Evolutionary conservation across 768 basidiomycete species (phyloP), one percentile per base, ranked within the genome.

Genomic region (Macrolepiota fuliginosa): DNA sequence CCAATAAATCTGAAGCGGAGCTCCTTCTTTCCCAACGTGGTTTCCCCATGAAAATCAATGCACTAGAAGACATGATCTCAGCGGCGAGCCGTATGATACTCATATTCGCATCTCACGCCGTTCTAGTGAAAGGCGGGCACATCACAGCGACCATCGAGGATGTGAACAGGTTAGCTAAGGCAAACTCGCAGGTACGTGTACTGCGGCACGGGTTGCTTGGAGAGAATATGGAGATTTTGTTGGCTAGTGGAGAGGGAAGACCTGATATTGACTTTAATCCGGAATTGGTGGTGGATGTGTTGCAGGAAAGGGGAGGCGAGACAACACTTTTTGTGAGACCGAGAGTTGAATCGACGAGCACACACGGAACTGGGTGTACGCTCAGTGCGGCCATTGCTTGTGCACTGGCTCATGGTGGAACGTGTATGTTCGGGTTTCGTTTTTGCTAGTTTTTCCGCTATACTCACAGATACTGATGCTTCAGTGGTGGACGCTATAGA

Each of bases 331-430:
- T 86, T 62, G 77, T 84, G 19, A 80, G 84, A 6, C 87, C 89
- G 1, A 76, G 83, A 13, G 74, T 93, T 22, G 77, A 87, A 13
- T 86, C 90, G 5, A 81, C 74, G 36, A 92, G 80, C 65, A 97
- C 94, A 0, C 95, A 96, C 69, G 95, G 95, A 1, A 97, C 95
- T 0, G 95, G 94, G 1, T 97, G 94, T 71, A 97, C 95, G 0
- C 77, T 97, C n/a, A 89, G 87, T 50, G 87, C 94, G 0, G 91
- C 93, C 0, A 81, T 96, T 17, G 88, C 88, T 1, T 86, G 85
- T 58, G 79, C 79, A 4, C 75, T 95, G 15, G 89, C 84, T 2
- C 77, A 75, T 49, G 86, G 84, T 54, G 64, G n/a, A 62, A 78
- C 81, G 54, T 69, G 82, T 80, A 39, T 35, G 63, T 65, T 19